Percentiles rank a stretch among this genome's conserved stretches.
Evolutionary conservation across 2,329 filamentous ascomycete species (phyloP).

Genomic region (Atkinsonella hypoxylon): DNA sequence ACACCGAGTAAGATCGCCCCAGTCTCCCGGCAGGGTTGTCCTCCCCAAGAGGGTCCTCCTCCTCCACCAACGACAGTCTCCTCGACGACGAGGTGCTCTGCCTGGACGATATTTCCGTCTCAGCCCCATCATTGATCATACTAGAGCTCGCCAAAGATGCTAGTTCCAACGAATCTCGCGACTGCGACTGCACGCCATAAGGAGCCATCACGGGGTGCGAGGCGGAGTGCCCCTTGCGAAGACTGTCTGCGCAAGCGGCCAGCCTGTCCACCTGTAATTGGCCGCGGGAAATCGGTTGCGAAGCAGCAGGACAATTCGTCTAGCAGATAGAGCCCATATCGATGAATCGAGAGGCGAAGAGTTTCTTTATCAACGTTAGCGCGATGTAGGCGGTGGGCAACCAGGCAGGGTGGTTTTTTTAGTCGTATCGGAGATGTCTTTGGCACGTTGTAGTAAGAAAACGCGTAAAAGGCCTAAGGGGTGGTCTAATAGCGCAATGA

Average conservation of each 20-base stretch:
- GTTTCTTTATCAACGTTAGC: background rate
- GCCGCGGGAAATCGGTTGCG: background rate
- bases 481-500: background rate
- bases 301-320: background rate
- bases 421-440: no score
- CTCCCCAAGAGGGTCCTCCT: slow-evolving; percentile 62
- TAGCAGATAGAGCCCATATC: slow-evolving; percentile 18
- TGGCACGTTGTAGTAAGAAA: no score
- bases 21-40: slow-evolving; percentile 38
- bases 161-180: slow-evolving; percentile 90
- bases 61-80: slow-evolving; percentile 68
- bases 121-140: slow-evolving; percentile 37
- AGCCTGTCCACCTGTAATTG: background rate
- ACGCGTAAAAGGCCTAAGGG: background rate
- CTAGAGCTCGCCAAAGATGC: slow-evolving; percentile 86
- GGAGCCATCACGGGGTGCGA: slow-evolving; percentile 26
- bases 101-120: slow-evolving; percentile 56
- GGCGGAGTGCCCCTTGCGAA: no score
- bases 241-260: background rate
- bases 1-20: slow-evolving; percentile 71
- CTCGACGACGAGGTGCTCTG: slow-evolving; percentile 90
- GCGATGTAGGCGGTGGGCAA: background rate
- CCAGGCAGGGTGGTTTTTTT: background rate
- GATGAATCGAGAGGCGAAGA: background rate
- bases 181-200: slow-evolving; percentile 28